phyloP scores from a whole-genome alignment of 805 yeast species.

The Candida maesae region DNA sequence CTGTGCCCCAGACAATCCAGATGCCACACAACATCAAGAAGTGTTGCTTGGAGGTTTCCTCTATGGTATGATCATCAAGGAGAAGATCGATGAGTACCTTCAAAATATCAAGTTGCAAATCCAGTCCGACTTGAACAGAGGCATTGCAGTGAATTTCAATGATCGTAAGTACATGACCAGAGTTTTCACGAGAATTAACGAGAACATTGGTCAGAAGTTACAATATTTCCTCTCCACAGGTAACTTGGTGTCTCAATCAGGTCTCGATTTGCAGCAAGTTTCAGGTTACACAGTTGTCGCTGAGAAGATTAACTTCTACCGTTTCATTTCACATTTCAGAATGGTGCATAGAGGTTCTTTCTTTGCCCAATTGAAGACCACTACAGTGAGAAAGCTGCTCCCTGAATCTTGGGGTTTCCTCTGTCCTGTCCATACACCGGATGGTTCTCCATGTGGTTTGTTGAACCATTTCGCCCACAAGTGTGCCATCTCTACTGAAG shows the following conservation, averaged over 20 bases:
- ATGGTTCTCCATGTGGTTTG: slow-evolving; percentile 99
- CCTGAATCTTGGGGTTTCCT: slow-evolving; percentile 99
- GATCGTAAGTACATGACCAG: slow-evolving; percentile 81
- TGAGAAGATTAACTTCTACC: slow-evolving; percentile 94
- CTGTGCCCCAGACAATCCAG: slow-evolving; percentile 96
- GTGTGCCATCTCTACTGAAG: slow-evolving; percentile 78
- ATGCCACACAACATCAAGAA: slow-evolving; percentile 98
- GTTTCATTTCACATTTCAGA: slow-evolving; percentile 97
- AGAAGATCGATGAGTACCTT: slow-evolving; percentile 91
- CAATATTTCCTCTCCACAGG: slow-evolving; percentile 96
- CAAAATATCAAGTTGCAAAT: slow-evolving; percentile 69
- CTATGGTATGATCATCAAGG: slow-evolving; percentile 95
- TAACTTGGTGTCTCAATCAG: slow-evolving; percentile 94
- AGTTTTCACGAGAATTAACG: slow-evolving; percentile 76
- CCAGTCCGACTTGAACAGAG: slow-evolving; percentile 75
- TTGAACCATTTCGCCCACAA: slow-evolving; percentile 95
- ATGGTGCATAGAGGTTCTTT: slow-evolving; percentile 99
- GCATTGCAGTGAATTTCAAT: slow-evolving; percentile 73
- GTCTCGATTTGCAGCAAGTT: slow-evolving; percentile 95
- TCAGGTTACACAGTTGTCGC: slow-evolving; percentile 98
- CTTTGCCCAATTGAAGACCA: slow-evolving; percentile 96
- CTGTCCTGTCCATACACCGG: slow-evolving; percentile 99
- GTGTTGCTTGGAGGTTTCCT: slow-evolving; percentile 92
- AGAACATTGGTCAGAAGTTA: slow-evolving; percentile 90
- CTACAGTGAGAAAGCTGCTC: slow-evolving; percentile 90